Conservation (phyloP, 192 early-diverging fungal genomes). For the Entomortierella parvispora region DNA sequence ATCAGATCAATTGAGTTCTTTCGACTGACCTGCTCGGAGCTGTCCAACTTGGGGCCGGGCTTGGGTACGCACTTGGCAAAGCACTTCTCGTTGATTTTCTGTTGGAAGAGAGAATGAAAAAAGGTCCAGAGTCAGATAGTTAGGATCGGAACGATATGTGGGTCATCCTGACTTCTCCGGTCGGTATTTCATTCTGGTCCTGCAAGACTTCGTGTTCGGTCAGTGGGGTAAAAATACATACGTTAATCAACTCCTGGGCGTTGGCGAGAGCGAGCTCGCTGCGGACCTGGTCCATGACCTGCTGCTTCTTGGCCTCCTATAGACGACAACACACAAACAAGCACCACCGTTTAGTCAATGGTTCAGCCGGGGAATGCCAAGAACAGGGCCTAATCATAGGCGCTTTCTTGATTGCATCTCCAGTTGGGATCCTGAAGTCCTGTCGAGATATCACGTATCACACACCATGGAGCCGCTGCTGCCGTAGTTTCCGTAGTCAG, state of each 20-base stretch:
- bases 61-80: slow-evolving; percentile 83
- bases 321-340: not conserved
- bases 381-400: too few species aligned
- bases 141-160: too few species aligned
- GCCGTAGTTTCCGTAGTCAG: slow-evolving; percentile 53
- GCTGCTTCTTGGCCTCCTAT: slow-evolving; percentile 69
- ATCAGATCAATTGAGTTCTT: too few species aligned
- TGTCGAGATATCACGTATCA: too few species aligned
- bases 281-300: slow-evolving; percentile 82
- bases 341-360: too few species aligned
- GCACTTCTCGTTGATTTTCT: slow-evolving; percentile 93
- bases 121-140: not conserved
- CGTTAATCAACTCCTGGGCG: slow-evolving; percentile 83
- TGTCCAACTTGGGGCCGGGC: slow-evolving; percentile 75
- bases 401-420: too few species aligned
- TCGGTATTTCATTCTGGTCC: too few species aligned
- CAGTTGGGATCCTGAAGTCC: too few species aligned
- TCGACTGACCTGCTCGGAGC: slow-evolving; percentile 75
- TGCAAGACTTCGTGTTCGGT: not conserved
- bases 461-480: slow-evolving; percentile 48
- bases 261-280: slow-evolving; percentile 83
- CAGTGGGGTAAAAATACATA: slow-evolving; percentile 41
- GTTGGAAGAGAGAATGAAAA: not conserved
- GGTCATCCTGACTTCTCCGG: too few species aligned
- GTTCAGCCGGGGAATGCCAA: not conserved